Conservation (phyloP, 2,329 filamentous ascomycete genomes). For the Madurella mycetomatis region DNA sequence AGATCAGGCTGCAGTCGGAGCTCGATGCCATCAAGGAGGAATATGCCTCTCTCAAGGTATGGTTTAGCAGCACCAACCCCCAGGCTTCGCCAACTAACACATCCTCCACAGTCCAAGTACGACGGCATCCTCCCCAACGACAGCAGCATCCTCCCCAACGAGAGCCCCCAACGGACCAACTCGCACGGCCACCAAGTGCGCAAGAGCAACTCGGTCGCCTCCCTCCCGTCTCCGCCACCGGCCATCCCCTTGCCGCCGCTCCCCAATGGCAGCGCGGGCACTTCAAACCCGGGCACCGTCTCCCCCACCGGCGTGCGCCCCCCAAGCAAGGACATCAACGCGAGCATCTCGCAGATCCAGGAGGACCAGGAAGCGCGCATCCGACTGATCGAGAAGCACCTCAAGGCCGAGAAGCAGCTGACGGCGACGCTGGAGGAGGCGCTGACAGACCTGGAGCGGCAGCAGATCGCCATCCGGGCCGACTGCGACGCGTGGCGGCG, state of each 20-base stretch:
- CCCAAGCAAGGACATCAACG: constrained; percentile 68
- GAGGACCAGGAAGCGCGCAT: constrained; percentile 96
- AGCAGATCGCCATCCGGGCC: constrained; percentile 84
- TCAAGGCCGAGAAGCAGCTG: constrained; percentile 92
- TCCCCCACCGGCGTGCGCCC: constrained; percentile 59
- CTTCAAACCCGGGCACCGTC: constrained; percentile 38
- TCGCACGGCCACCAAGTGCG: constrained; percentile 65
- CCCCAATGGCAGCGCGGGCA: constrained; percentile 48
- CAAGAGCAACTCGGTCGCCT: constrained; percentile 78
- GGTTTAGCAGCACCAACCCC: constrained; percentile 24
- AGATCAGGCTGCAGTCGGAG: constrained; percentile 60
- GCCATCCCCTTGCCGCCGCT: constrained; percentile 94
- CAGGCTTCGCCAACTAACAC: constrained; percentile 1
- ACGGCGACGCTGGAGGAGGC: constrained; percentile 94
- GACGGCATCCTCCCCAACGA: constrained; percentile 40
- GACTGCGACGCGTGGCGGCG: constrained; percentile 90
- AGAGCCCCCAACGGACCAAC: constrained; percentile 52
- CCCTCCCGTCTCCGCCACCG: constrained; percentile 87
- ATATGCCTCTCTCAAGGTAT: constrained; percentile 73
- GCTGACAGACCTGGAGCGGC: constrained; percentile 85
- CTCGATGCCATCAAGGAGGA: constrained; percentile 64
- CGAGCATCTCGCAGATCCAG: constrained; percentile 65
- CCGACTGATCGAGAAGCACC: constrained; percentile 91
- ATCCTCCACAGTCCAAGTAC: constrained; percentile 51
- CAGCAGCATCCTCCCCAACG: constrained; percentile 30